Percentiles rank a stretch among this genome's conserved stretches.
These are phyloP conservation scores for Aspergillus versicolor DNA, from an alignment of 2,329 filamentous ascomycete genomes.

Conservation along the genomic window DNA sequence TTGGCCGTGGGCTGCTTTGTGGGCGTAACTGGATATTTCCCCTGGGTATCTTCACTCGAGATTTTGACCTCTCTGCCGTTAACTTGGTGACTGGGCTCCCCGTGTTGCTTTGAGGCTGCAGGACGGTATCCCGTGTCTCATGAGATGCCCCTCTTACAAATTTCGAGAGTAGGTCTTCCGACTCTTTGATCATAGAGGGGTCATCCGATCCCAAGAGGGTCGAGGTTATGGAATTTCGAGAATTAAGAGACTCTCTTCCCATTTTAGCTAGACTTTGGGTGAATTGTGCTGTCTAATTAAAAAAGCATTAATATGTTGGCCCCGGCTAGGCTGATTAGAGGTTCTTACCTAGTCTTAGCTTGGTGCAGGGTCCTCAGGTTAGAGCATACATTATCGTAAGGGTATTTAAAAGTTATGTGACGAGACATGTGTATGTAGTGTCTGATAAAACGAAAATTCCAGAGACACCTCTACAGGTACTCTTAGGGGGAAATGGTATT, in stretches of 20 bases:
- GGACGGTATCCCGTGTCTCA: neutral
- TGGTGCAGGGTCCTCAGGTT: neutral
- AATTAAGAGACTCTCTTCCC: neutral
- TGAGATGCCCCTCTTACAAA: constrained; percentile 22
- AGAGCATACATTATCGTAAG: neutral
- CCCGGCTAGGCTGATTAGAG: neutral
- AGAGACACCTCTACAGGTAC: neutral
- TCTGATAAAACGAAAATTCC: neutral
- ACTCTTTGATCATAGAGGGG: constrained; percentile 19
- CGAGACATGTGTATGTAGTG: neutral
- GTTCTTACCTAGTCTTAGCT: neutral
- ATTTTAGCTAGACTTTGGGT: neutral
- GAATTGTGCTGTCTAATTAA: neutral
- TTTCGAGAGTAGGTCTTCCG: constrained; percentile 24
- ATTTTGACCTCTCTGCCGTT: neutral
- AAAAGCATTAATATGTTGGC: neutral
- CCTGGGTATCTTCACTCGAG: constrained; percentile 1
- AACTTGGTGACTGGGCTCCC: neutral
- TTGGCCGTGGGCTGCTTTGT: neutral
- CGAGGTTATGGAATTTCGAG: neutral
- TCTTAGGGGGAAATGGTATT: neutral
- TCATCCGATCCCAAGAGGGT: constrained; percentile 19
- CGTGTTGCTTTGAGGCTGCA: neutral
- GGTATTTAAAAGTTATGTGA: neutral
- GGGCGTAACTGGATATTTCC: neutral